Base-by-base conservation (phyloP, 163 green algal genomes). In the Chlamydomonas reinhardtii region DNA sequence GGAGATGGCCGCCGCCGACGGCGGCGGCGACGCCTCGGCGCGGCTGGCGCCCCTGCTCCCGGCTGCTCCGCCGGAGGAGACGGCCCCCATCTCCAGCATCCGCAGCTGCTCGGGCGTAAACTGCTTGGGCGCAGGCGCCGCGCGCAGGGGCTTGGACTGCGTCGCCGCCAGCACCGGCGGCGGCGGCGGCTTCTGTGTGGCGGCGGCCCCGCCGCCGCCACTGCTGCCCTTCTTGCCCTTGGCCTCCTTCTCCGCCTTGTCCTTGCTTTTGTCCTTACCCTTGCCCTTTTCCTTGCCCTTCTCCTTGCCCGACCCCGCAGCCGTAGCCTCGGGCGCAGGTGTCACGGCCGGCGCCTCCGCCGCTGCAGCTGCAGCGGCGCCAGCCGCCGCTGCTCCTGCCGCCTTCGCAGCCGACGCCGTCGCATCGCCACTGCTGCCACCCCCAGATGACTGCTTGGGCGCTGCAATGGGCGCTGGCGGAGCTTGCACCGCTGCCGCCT, bases 41-140 rank as follows among this genome's bases (percentile, higher is more conserved):
- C 3, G 9, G 78, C 3, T 48, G 52, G 19, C 32, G 65, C 20
- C 43, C 14, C 15, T 2, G 15, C 22, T 27, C 43, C 24, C 62
- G 34, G 24, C 12, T 32, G 19, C 48, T 56, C 22, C 48, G n/a
- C 29, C 65, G 31, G 22, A 12, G 27, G 54, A 15, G 29, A 32
- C 37, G 0, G n/a, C 20, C 2, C 80, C 80, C 27, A 86, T 71
- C 71, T 86, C 80, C 70, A 86, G 71, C 56, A 73, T 59, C 16
- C 70, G 69, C 56, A 86, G 56, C 69, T 86, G 80, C 27, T 37
- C 70, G 25, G 69, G 14, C 2, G 70, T 86, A 35, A 86, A 86
- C 80, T 86, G 80, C 54, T 79, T 79, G 16, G 80, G 70, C 29
- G 80, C 70, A 2, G 80, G 80, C 27, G 80, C 80, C 11, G 70